phyloP scores from a whole-genome alignment of 2,329 filamentous ascomycete genomes.

The Byssoonygena ceratinophila region DNA sequence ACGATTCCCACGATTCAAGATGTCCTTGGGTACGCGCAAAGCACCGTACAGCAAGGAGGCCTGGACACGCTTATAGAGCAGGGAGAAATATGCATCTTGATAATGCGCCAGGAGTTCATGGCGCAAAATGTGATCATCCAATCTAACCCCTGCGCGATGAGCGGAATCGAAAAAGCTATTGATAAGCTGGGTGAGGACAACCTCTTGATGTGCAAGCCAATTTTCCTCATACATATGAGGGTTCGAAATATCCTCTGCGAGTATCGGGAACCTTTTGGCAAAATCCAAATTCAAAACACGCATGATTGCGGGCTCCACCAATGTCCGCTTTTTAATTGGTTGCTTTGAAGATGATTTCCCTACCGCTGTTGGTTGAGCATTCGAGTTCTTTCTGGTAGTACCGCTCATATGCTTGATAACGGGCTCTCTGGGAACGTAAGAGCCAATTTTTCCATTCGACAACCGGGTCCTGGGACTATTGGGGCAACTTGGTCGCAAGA shows the following conservation, averaged over 20 bases:
- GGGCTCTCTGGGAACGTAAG: background rate
- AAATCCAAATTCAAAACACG: constrained; percentile 22
- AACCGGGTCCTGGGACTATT: constrained; percentile 7
- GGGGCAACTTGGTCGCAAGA: constrained; percentile 3
- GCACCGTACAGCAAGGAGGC: constrained; percentile 50
- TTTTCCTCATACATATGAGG: constrained; percentile 53
- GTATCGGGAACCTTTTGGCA: constrained; percentile 40
- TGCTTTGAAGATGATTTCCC: background rate
- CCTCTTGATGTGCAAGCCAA: constrained; percentile 53
- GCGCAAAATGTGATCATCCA: constrained; percentile 31
- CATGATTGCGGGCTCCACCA: constrained; percentile 26
- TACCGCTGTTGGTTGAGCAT: background rate
- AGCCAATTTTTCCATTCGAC: too few species aligned
- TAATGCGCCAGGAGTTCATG: constrained; percentile 45
- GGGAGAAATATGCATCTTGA: constrained; percentile 41
- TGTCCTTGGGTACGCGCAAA: constrained; percentile 46
- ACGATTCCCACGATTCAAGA: constrained; percentile 37
- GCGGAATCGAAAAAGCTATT: constrained; percentile 45
- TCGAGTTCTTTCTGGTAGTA: constrained; percentile 16
- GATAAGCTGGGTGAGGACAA: constrained; percentile 49
- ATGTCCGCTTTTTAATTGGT: constrained; percentile 17
- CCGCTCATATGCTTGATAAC: constrained; percentile 2
- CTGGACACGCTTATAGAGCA: constrained; percentile 48
- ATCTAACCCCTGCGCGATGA: constrained; percentile 13
- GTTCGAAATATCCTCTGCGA: constrained; percentile 45